Evolutionary conservation across 106 monocot species (phyloP).

Genomic region (Dendrobium officinale): DNA sequence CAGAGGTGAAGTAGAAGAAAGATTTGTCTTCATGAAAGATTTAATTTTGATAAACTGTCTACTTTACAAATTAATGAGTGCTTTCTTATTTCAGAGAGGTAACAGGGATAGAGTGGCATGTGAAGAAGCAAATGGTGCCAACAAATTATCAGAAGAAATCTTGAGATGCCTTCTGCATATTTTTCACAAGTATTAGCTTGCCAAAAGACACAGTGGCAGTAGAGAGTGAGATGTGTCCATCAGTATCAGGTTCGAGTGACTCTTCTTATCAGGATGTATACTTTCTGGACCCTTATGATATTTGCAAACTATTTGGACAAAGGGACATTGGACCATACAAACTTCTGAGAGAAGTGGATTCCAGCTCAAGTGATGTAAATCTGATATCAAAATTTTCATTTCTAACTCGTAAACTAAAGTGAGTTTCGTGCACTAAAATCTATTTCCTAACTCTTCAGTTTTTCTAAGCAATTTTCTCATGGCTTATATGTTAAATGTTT

Average conservation of each 20-base stretch:
- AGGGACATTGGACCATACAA: conserved; percentile 34
- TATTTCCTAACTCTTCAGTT: neutral
- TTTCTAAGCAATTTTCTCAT: neutral
- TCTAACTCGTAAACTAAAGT: conserved; percentile 7
- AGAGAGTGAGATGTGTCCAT: neutral
- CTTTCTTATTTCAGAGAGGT: neutral
- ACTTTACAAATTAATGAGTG: neutral
- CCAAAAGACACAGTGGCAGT: neutral
- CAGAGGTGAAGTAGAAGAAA: neutral
- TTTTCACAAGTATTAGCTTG: neutral
- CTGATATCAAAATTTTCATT: neutral
- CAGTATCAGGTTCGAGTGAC: neutral
- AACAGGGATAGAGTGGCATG: neutral
- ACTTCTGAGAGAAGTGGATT: neutral
- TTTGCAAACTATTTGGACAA: conserved; percentile 48
- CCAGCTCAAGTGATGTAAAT: neutral
- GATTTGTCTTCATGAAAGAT: neutral
- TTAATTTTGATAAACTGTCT: too few relatives aligned
- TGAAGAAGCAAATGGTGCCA: neutral
- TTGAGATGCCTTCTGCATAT: conserved; percentile 5
- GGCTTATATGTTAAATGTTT: conserved; percentile 3
- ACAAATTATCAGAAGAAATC: conserved; percentile 13
- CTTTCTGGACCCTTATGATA: conserved; percentile 56
- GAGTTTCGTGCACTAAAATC: neutral
- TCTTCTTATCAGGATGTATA: conserved; percentile 9